These are phyloP conservation scores for Pharus latifolius DNA, from an alignment of 176 grass and related monocot genomes.

Conservation along the genomic window DNA sequence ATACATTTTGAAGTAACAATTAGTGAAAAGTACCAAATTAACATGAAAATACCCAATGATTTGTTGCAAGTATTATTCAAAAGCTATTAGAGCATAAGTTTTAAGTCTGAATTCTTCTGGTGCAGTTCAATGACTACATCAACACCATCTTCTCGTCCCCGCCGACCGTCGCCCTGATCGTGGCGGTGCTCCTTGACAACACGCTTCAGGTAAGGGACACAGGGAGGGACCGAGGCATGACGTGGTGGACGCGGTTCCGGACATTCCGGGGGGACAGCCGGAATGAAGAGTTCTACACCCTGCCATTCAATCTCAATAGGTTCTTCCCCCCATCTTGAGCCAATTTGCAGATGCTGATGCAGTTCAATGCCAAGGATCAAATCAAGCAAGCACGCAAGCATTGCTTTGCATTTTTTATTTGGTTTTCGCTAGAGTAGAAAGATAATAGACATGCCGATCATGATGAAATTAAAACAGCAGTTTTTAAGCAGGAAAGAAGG, in stretches of 20 bases:
- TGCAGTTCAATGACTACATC: constrained; percentile 97
- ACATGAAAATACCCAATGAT: background rate
- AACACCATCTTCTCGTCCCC: constrained; percentile 92
- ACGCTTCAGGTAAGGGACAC: constrained; percentile 67
- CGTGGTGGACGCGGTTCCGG: constrained; percentile 81
- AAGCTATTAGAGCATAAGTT: too few relatives aligned
- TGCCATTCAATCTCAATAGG: constrained; percentile 91
- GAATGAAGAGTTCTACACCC: constrained; percentile 83
- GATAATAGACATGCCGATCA: background rate
- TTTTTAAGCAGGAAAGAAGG: background rate
- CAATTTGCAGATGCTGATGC: background rate
- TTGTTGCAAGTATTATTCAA: too few relatives aligned
- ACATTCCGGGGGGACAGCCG: constrained; percentile 78
- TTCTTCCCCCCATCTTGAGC: constrained; percentile 66
- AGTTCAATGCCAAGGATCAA: background rate
- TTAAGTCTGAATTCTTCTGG: background rate
- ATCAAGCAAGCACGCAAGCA: background rate
- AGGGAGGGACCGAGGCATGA: constrained; percentile 70
- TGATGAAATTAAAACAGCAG: background rate
- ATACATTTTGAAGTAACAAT: background rate
- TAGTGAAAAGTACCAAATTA: background rate
- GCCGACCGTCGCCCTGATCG: constrained; percentile 62
- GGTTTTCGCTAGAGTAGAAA: background rate
- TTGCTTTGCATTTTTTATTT: background rate
- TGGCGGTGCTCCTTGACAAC: constrained; percentile 78